Percentiles rank a stretch among this genome's conserved stretches.
These are phyloP conservation scores for Talaromyces proteolyticus DNA, from an alignment of 495 filamentous ascomycete genomes.

Conservation along the genomic window DNA sequence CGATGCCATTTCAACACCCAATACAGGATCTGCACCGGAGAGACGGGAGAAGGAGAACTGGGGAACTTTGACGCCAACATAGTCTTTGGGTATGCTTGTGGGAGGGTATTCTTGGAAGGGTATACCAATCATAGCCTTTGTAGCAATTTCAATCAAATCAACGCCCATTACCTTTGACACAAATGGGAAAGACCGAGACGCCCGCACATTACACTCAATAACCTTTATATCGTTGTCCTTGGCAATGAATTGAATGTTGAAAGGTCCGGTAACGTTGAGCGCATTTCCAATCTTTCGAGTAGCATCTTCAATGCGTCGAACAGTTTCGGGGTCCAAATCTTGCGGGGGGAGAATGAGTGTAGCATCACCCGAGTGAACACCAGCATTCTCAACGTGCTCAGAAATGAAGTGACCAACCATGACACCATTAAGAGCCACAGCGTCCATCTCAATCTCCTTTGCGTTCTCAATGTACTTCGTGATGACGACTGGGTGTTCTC, in stretches of 20 bases:
- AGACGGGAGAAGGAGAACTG: conserved; percentile 98
- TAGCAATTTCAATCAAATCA: conserved; percentile 97
- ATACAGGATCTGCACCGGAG: conserved; percentile 90
- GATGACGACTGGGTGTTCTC: conserved; percentile 96
- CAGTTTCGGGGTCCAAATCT: conserved; percentile 84
- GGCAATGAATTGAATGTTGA: conserved; percentile 99
- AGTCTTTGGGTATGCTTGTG: conserved; percentile 66
- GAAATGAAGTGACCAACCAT: conserved; percentile 92
- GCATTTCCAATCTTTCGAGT: conserved; percentile 93
- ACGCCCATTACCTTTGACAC: conserved; percentile 99
- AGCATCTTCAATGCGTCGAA: conserved; percentile 86
- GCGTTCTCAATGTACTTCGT: conserved; percentile 98
- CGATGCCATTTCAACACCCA: conserved; percentile 98
- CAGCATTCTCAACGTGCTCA: conserved; percentile 97
- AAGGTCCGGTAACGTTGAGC: conserved; percentile 92
- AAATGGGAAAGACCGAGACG: conserved; percentile 95
- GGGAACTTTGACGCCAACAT: conserved; percentile 95
- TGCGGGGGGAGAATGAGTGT: conserved; percentile 92
- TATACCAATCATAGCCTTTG: conserved; percentile 88
- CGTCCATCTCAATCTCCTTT: conserved; percentile 97
- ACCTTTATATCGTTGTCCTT: conserved; percentile 99
- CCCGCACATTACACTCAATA: conserved; percentile 97
- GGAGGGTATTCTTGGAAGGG: conserved; percentile 79
- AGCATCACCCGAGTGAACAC: too few relatives aligned
- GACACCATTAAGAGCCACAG: conserved; percentile 79